Evolutionary conservation across 164 flowering plant genomes (phyloP).

Genomic region (Vitis rotundifolia): DNA sequence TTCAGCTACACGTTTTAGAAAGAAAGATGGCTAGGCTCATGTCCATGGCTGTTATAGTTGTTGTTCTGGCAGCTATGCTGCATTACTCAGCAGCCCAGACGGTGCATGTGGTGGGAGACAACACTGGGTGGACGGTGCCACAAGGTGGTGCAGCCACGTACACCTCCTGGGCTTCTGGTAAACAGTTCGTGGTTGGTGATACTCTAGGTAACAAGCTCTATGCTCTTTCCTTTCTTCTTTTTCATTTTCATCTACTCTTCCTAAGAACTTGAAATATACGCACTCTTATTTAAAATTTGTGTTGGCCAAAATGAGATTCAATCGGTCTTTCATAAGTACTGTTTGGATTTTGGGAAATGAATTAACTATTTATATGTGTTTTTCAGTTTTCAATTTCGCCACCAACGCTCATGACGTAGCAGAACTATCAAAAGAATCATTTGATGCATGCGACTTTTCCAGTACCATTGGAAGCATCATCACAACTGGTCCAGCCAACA

Average conservation of each 20-base stretch:
- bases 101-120: slow-evolving; percentile 36
- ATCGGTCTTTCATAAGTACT: too few species aligned
- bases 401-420: slow-evolving; percentile 31
- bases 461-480: slow-evolving; percentile 21
- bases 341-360: too few species aligned
- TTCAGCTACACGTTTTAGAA: background rate
- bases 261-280: too few species aligned
- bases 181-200: slow-evolving; percentile 32
- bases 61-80: slow-evolving; percentile 1
- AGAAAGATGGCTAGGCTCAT: slow-evolving; percentile 1
- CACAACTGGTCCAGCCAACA: slow-evolving; percentile 34
- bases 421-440: slow-evolving; percentile 35
- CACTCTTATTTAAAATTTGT: too few species aligned
- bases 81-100: slow-evolving; percentile 27
- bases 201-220: slow-evolving; percentile 17
- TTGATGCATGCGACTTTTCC: slow-evolving; percentile 32
- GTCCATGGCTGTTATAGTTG: background rate
- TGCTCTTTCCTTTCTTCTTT: too few species aligned
- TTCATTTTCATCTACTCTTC: too few species aligned
- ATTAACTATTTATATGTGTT: too few species aligned
- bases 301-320: too few species aligned
- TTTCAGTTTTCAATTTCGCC: slow-evolving; percentile 45
- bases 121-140: slow-evolving; percentile 30
- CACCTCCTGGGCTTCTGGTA: slow-evolving; percentile 22
- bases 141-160: slow-evolving; percentile 6